Evolutionary conservation across 768 basidiomycete species (phyloP), one percentile per base, ranked within the genome.

Genomic region (Dendrothele bispora): DNA sequence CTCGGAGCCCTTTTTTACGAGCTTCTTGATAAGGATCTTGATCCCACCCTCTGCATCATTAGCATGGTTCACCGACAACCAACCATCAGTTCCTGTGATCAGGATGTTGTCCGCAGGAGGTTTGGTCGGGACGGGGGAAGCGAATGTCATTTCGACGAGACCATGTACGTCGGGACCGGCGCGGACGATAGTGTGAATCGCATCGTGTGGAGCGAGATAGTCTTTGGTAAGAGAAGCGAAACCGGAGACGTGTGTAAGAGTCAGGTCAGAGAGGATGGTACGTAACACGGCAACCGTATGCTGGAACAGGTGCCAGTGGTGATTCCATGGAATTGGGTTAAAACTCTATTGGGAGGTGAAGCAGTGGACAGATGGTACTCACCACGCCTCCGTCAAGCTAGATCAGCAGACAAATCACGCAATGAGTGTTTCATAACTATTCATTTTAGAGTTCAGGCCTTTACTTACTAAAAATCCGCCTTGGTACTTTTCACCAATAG

Each of bases 311-410:
- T 18, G 6, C n/a, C n/a, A n/a, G n/a, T n/a, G n/a, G n/a, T n/a
- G n/a, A n/a, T n/a, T n/a, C n/a, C n/a, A n/a, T n/a, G n/a, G n/a
- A n/a, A n/a, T n/a, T n/a, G n/a, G n/a, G n/a, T n/a, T n/a, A 28
- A 17, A 26, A 29, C 22, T 15, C 2, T 17, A 36, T 22, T 11
- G 32, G 36, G 39, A 28, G 5, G 28, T 24, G 28, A 32, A 41
- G 27, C 17, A 17, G 27, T 18, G 28, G 17, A 29, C 17, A 46
- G 38, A 39, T 44, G 35, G 21, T 28, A 74, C 82, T 56, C 65
- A 86, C 83, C 26, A 91, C 89, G 49, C 88, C 90, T 14, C 86
- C 83, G 57, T 92, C 88, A 12, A 91, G 80, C 78, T 91, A 60
- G 26, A 55, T 6, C 2, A n/a, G n/a, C n/a, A n/a, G n/a, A n/a